Percentiles rank a stretch among this genome's conserved stretches.
phyloP scores from a whole-genome alignment of 2,329 filamentous ascomycete species.

The Aspergillus unguis region DNA sequence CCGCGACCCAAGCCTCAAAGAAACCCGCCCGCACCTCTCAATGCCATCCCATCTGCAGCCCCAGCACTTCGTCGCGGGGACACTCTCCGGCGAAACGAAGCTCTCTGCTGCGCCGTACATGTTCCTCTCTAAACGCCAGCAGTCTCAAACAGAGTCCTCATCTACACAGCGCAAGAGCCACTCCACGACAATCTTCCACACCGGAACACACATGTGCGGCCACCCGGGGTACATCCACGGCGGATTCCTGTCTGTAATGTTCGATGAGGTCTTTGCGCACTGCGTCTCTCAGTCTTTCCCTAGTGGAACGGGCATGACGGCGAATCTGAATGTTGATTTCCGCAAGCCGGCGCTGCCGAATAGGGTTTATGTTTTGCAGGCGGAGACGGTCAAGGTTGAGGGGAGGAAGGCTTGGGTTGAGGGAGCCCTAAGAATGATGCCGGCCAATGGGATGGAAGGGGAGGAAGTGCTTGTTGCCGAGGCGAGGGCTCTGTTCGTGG shows the following conservation, averaged over 20 bases:
- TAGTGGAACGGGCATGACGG: constrained; percentile 36
- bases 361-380: constrained; percentile 31
- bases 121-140: constrained; percentile 20
- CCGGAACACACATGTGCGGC: constrained; percentile 33
- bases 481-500: constrained; percentile 38
- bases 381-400: constrained; percentile 33
- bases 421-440: constrained; percentile 25
- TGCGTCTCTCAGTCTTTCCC: constrained; percentile 32
- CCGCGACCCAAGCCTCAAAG: constrained; percentile 59
- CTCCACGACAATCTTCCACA: constrained; percentile 31
- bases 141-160: not conserved
- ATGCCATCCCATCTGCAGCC: constrained; percentile 66
- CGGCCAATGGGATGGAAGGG: constrained; percentile 15
- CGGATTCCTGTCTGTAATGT: constrained; percentile 32
- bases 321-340: constrained; percentile 37
- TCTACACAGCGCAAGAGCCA: constrained; percentile 4
- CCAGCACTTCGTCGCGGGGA: constrained; percentile 76
- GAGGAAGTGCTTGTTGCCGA: constrained; percentile 33
- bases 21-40: constrained; percentile 79
- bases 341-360: constrained; percentile 32
- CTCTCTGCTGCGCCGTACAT: constrained; percentile 72
- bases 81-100: constrained; percentile 67
- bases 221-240: constrained; percentile 38
- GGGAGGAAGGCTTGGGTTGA: constrained; percentile 40
- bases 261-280: constrained; percentile 38